phyloP scores from a whole-genome alignment of 306 rosid genomes.

The Dryas drummondii region DNA sequence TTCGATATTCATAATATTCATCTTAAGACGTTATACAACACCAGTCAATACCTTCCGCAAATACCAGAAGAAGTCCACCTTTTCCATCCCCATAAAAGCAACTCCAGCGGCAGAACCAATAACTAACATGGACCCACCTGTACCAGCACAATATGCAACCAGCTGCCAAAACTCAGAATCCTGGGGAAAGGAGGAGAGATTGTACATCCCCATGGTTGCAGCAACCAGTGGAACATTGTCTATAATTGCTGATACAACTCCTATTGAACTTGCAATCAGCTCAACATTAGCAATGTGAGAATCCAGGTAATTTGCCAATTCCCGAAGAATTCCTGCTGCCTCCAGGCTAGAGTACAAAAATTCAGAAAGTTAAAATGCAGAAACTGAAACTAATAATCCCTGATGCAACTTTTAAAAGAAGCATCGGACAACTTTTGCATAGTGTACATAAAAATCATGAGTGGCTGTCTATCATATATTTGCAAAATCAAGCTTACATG shows the following conservation, averaged over 20 bases:
- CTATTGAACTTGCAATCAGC: conserved; percentile 74
- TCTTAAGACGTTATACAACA: neutral
- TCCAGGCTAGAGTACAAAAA: conserved; percentile 56
- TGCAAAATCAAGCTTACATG: neutral
- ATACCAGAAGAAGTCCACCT: conserved; percentile 96
- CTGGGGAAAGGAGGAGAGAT: conserved; percentile 70
- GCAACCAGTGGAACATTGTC: conserved; percentile 96
- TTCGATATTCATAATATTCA: neutral
- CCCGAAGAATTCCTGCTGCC: conserved; percentile 88
- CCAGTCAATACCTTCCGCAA: conserved; percentile 60
- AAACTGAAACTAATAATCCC: neutral
- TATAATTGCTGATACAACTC: conserved; percentile 79
- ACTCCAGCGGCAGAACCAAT: conserved; percentile 98
- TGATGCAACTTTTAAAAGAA: neutral
- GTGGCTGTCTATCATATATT: neutral
- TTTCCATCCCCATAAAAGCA: conserved; percentile 99
- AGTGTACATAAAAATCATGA: neutral
- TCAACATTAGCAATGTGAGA: conserved; percentile 63
- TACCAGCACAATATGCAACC: conserved; percentile 85
- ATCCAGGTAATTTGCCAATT: conserved; percentile 82
- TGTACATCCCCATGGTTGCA: conserved; percentile 94
- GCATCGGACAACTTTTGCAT: neutral
- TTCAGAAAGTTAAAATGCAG: conserved; percentile 5
- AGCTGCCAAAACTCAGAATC: conserved; percentile 98
- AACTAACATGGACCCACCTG: conserved; percentile 95